These are phyloP conservation scores for Mesotaenium endlicherianum DNA, from an alignment of 139 green algal genomes.

Conservation along the genomic window DNA sequence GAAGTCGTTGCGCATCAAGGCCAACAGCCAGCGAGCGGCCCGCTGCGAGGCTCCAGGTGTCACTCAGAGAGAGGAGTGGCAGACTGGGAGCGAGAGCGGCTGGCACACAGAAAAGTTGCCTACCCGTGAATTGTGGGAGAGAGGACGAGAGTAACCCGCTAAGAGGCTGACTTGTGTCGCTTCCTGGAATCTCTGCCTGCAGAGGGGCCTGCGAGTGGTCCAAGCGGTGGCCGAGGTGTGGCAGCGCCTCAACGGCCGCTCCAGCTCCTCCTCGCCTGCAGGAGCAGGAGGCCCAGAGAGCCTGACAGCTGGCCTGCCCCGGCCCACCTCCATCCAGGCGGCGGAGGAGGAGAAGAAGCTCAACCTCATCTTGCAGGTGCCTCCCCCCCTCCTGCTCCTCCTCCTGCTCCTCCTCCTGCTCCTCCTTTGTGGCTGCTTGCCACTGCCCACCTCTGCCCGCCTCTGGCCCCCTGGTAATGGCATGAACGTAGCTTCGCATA, in stretches of 20 bases:
- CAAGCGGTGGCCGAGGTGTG: constrained; percentile 12
- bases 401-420: not conserved
- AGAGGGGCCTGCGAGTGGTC: not conserved
- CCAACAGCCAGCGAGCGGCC: too few species aligned
- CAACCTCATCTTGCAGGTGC: constrained; percentile 24
- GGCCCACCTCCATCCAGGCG: not conserved
- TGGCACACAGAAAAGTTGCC: too few species aligned
- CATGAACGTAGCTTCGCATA: too few species aligned
- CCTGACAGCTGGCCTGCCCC: not conserved
- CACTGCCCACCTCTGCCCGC: not conserved
- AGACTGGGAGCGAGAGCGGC: too few species aligned
- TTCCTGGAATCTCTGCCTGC: not conserved
- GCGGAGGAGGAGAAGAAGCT: constrained; percentile 40
- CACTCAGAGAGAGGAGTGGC: too few species aligned
- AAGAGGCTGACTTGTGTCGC: too few species aligned
- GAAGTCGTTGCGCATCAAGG: too few species aligned
- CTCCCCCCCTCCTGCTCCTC: not conserved
- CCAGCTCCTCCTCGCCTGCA: not conserved
- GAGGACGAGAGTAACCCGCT: too few species aligned
- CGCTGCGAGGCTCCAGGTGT: too few species aligned
- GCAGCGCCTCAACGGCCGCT: constrained; percentile 21
- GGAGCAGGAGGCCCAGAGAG: too few species aligned
- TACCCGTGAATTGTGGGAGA: too few species aligned
- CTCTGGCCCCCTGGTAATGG: too few species aligned
- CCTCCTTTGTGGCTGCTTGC: not conserved